Evolutionary conservation across 768 basidiomycete genomes (phyloP).

Genomic region (Scleroderma bovista): DNA sequence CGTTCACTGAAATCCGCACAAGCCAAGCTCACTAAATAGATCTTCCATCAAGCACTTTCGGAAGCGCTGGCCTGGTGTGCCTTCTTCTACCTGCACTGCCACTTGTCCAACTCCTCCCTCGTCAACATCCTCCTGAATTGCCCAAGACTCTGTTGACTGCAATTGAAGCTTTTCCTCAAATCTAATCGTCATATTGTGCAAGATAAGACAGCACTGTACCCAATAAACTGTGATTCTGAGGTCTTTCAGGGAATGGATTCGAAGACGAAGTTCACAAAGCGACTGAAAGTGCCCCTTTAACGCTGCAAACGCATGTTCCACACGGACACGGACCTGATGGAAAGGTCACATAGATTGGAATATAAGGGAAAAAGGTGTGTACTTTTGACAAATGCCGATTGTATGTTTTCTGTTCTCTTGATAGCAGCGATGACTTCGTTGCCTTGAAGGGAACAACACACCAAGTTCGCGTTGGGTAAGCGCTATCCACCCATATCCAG

Average conservation of each 20-base stretch:
- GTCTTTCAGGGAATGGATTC: neutral
- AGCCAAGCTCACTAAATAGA: too few relatives aligned
- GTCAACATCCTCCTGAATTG: neutral
- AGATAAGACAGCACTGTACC: neutral
- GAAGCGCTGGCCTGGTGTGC: neutral
- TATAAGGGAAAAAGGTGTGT: neutral
- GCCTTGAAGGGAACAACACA: neutral
- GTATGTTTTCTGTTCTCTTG: neutral
- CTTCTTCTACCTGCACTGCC: neutral
- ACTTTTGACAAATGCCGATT: conserved; percentile 1
- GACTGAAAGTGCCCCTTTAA: conserved; percentile 2
- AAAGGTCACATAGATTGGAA: neutral
- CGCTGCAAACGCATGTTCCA: conserved; percentile 2
- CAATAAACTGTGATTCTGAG: conserved; percentile 1
- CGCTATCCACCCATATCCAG: neutral
- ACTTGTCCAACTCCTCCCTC: neutral
- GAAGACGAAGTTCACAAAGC: neutral
- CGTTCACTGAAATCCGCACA: too few relatives aligned
- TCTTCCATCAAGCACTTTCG: too few relatives aligned
- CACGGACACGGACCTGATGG: neutral
- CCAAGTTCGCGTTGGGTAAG: neutral
- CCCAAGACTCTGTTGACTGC: neutral
- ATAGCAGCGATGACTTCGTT: neutral
- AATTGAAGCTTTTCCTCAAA: neutral
- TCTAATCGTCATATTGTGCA: conserved; percentile 3